Conservation (phyloP, 169 alveolate species). For the Prorocentrum cordatum region DNA sequence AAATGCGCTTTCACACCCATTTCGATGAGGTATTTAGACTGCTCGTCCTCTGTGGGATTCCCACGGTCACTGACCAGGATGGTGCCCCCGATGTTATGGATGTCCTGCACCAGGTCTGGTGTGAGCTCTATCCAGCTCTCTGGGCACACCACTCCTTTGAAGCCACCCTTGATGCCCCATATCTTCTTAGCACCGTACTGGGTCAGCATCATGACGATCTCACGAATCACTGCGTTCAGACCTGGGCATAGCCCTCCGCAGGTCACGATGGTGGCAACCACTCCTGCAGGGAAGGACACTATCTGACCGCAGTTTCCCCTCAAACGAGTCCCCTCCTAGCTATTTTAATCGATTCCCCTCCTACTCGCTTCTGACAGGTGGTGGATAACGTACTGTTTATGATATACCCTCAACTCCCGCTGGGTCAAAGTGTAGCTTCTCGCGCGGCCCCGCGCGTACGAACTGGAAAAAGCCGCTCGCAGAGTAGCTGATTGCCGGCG, state of each 20-base stretch:
- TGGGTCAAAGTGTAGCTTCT: too few relatives aligned
- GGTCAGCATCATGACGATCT: conserved; percentile 46
- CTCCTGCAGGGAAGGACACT: too few relatives aligned
- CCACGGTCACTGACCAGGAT: conserved; percentile 64
- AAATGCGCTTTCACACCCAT: background rate
- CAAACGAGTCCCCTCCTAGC: too few relatives aligned
- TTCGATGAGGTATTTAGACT: background rate
- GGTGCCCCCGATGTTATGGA: conserved; percentile 30
- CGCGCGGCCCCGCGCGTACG: too few relatives aligned
- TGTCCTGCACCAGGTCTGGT: conserved; percentile 34
- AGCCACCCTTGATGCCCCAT: conserved; percentile 38
- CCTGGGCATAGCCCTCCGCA: conserved; percentile 63
- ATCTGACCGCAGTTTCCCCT: too few relatives aligned
- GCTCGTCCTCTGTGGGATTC: conserved; percentile 50
- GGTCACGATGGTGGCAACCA: conserved; percentile 54
- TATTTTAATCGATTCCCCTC: too few relatives aligned
- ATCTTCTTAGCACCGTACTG: conserved; percentile 43
- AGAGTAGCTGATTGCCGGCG: too few relatives aligned
- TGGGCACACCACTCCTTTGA: conserved; percentile 37
- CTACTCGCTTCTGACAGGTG: too few relatives aligned
- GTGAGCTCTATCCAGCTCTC: conserved; percentile 60
- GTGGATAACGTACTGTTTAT: too few relatives aligned
- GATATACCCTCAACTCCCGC: too few relatives aligned
- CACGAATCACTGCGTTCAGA: conserved; percentile 47
- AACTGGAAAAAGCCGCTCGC: too few relatives aligned